Base-by-base conservation (phyloP, 306 rosid genomes). In the Acacia acuminata region DNA sequence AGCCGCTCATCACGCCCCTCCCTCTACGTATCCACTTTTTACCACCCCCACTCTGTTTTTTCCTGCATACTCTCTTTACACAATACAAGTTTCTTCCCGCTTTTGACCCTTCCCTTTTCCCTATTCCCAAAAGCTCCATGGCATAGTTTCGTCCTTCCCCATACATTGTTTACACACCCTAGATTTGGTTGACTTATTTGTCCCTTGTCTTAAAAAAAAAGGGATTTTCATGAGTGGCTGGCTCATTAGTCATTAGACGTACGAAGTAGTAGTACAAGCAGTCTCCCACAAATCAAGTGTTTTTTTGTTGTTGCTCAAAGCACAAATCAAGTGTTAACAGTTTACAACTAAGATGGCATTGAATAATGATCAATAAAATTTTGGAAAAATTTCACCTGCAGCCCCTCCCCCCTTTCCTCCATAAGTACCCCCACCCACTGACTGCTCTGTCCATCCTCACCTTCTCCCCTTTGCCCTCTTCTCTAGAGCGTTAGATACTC, bases 371-470 rank as follows among this genome's bases (percentile, higher is more conserved):
- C 32, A 63, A 48, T 27, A 65, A 78, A 77, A 27, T 68, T 38
- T 30, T 8, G 51, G 19, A 40, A 83, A 83, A 85, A 85, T 86
- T 87, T 82, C 89, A 77, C 76, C 67, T 55, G 20, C 8, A 76
- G 77, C 86, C 91, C 85, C 44, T 73, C 17, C 36, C 36, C 15
- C 45, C 53, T 2, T 20, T 82, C 82, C 81, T 84, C 90, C 89
- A 88, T 96, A 96, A 96, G 97, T 90, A 96, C 71, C 80, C 84
- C 85, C 88, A 69, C 84, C 77, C 50, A 63, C 77, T 45, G 7
- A 63, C 77, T 45, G 7, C 71, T 74, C 65, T 65, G 25, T 43
- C 73, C 47, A 44, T 42, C 73, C 84, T 80, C 89, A 84, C 67
- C 79, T 71, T 76, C 78, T 73, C 64, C 79, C 12, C 24, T 55